These are phyloP conservation scores for Globisporangium cederbergense DNA, from an alignment of 352 stramenopile genomes.

Conservation along the genomic window DNA sequence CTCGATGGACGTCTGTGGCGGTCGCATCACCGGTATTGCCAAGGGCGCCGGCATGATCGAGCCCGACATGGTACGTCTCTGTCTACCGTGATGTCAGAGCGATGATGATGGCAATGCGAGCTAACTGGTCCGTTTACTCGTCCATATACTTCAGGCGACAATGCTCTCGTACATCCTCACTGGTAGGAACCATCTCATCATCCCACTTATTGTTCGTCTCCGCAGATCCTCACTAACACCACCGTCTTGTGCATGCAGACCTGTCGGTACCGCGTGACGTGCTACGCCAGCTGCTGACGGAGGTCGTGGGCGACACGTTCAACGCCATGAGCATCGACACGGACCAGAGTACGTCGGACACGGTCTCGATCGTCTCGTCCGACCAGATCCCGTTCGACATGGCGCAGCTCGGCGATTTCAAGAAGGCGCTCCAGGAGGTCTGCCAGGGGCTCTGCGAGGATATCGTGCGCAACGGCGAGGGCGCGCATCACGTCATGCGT, in stretches of 20 bases:
- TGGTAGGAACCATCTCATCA: slow-evolving; percentile 26
- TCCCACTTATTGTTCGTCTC: slow-evolving; percentile 17
- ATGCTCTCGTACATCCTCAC: slow-evolving; percentile 91
- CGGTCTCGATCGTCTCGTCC: slow-evolving; percentile 93
- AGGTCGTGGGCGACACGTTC: slow-evolving; percentile 87
- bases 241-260: slow-evolving; percentile 22
- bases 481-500: slow-evolving; percentile 96
- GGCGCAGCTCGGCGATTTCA: slow-evolving; percentile 85
- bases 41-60: slow-evolving; percentile 99
- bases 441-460: slow-evolving; percentile 93
- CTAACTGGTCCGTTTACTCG: slow-evolving; percentile 19
- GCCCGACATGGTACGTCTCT: slow-evolving; percentile 92
- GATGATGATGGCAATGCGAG: slow-evolving; percentile 33
- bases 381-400: slow-evolving; percentile 89
- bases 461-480: slow-evolving; percentile 98
- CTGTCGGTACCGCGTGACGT: slow-evolving; percentile 79
- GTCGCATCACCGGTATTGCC: slow-evolving; percentile 95
- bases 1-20: slow-evolving; percentile 74
- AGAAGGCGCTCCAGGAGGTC: slow-evolving; percentile 90
- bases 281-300: slow-evolving; percentile 69
- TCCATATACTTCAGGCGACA: slow-evolving; percentile 31
- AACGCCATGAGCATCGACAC: slow-evolving; percentile 96
- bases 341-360: slow-evolving; percentile 98
- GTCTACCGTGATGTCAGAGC: too few relatives aligned
- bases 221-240: not conserved